Evolutionary conservation across 805 yeast genomes (phyloP).

Genomic region (Saccharomycodes ludwigii): DNA sequence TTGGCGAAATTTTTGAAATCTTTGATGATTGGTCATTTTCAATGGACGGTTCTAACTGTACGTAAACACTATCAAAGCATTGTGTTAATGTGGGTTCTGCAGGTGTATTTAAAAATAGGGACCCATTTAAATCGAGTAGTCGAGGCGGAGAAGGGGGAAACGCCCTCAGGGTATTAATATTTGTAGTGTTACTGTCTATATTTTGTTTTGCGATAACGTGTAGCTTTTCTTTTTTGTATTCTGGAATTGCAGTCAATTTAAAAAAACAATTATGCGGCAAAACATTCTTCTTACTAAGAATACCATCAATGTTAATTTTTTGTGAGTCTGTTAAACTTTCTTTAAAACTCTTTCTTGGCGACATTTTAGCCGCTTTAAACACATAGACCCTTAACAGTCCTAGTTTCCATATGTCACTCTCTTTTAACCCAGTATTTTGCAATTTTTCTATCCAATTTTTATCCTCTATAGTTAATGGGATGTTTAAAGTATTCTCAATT

Average conservation of each 20-base stretch:
- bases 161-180: neutral
- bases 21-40: constrained; percentile 3
- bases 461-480: constrained; percentile 54
- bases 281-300: constrained; percentile 12
- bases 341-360: constrained; percentile 23
- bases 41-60: constrained; percentile 27
- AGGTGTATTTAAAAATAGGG: constrained; percentile 26
- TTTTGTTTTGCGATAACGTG: constrained; percentile 5
- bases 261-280: constrained; percentile 42
- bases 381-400: constrained; percentile 60
- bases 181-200: neutral
- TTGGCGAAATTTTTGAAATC: constrained; percentile 7
- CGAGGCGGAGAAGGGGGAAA: constrained; percentile 5
- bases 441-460: constrained; percentile 62
- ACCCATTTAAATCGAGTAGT: constrained; percentile 18
- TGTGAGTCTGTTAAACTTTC: too few species aligned
- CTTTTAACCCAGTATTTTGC: constrained; percentile 59
- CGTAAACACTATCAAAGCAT: constrained; percentile 30
- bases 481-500: too few species aligned
- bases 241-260: constrained; percentile 23
- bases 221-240: constrained; percentile 1
- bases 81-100: constrained; percentile 29
- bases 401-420: constrained; percentile 73
- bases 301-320: too few species aligned
- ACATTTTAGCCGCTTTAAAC: constrained; percentile 37